Evolutionary conservation across 805 yeast genomes (phyloP).

Genomic region (Kurtzmaniella fragi): DNA sequence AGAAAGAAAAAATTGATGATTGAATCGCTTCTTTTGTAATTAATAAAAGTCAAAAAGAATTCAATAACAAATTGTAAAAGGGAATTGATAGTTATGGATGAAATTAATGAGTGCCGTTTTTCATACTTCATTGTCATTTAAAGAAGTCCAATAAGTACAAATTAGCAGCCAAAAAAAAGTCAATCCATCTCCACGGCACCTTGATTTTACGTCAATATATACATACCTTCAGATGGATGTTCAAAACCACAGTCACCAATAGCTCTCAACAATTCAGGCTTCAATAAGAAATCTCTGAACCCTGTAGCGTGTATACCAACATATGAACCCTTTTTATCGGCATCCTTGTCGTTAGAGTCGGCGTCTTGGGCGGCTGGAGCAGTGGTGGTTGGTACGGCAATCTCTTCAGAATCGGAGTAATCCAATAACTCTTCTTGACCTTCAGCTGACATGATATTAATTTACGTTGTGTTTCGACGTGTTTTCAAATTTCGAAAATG

Average conservation of each 20-base stretch:
- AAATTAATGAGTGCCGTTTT: neutral
- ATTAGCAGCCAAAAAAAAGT: neutral
- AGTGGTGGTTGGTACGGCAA: conserved; percentile 53
- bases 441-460: conserved; percentile 74
- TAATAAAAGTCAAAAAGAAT: neutral
- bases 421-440: conserved; percentile 99
- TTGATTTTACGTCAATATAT: conserved; percentile 7
- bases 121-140: neutral
- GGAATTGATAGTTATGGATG: neutral
- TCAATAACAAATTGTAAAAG: neutral
- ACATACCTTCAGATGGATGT: conserved; percentile 98
- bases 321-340: conserved; percentile 91
- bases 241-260: conserved; percentile 99
- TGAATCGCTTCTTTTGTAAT: neutral
- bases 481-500: no score
- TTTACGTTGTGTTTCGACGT: neutral
- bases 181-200: neutral
- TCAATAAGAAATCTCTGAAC: conserved; percentile 93
- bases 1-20: conserved; percentile 1
- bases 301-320: conserved; percentile 98
- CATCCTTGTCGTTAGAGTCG: conserved; percentile 50
- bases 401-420: conserved; percentile 97
- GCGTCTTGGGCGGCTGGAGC: conserved; percentile 43
- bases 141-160: neutral
- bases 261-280: conserved; percentile 96